Percentiles rank a stretch among this genome's conserved stretches.
Evolutionary conservation across 495 filamentous ascomycete genomes (phyloP).

Genomic region (Lophiotrema nucula): DNA sequence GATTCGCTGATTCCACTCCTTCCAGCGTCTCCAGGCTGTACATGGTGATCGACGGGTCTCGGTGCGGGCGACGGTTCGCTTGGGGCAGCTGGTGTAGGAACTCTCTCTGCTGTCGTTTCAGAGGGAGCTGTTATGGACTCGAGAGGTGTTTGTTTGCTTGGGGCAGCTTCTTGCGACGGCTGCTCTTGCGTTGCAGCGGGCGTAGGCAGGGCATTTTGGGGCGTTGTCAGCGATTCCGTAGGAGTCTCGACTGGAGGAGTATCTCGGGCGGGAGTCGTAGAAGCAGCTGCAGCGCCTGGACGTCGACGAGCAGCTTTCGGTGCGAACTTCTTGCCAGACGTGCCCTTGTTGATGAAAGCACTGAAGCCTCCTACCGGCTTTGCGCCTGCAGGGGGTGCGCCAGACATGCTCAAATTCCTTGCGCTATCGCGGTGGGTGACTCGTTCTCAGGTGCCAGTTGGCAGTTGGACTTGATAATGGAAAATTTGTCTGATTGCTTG

Average conservation of each 20-base stretch:
- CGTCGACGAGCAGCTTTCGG: slow-evolving; percentile 40
- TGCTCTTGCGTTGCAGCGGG: neutral
- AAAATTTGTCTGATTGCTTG: too few species aligned
- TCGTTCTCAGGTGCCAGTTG: too few species aligned
- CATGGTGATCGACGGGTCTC: too few species aligned
- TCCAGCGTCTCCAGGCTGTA: too few species aligned
- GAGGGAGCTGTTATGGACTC: neutral
- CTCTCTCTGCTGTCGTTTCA: too few species aligned
- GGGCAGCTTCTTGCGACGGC: neutral
- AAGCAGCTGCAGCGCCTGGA: slow-evolving; percentile 14
- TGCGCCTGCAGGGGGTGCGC: neutral
- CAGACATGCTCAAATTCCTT: slow-evolving; percentile 13
- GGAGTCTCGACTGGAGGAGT: neutral
- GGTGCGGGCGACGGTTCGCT: too few species aligned
- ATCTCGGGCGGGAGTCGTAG: slow-evolving; percentile 16
- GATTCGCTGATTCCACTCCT: too few species aligned
- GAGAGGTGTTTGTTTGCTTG: neutral
- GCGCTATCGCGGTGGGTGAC: too few species aligned
- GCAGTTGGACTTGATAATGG: too few species aligned
- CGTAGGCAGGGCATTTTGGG: neutral
- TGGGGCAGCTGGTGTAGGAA: too few species aligned
- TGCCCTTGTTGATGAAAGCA: slow-evolving; percentile 55
- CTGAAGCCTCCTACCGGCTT: slow-evolving; percentile 55
- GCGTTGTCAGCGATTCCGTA: neutral
- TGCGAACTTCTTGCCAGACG: slow-evolving; percentile 37